Evolutionary conservation across 73 alveolate species (phyloP), one percentile per base, ranked within the genome.

Genomic region (Diophrys appendiculata): DNA sequence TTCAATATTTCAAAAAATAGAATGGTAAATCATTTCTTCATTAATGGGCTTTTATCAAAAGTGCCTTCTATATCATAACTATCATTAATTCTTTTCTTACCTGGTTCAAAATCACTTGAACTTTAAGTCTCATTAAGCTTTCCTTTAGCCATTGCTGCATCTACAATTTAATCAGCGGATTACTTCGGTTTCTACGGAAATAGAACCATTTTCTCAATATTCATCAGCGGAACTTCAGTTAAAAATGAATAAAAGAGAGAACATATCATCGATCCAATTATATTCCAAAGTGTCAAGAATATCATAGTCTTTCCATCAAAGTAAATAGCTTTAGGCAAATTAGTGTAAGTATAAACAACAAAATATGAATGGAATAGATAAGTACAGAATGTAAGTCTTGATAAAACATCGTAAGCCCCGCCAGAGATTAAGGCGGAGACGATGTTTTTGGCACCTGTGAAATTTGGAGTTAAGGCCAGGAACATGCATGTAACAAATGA

Each of bases 201-300:
- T 18, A 74, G 28, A 0, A 54, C 64, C 43, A 77, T 22, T 35
- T 79, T 79, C 56, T 79, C 88, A 0, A 79, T 22, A 27, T 23
- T 70, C 76, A 67, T 14, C 0, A 74, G 28, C 22, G 88, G 88
- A 28, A 71, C 72, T 72, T 79, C 88, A 0, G 52, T 22, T 8
- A 33, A 8, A 1, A 79, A 52, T 0, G 68, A 33, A 35, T 71
- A 56, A 3, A 80, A 64, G 0, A 79, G 31, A 0, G 88, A 34
- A 43, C 5, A 11, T 11, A 18, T 18, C 60, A 43, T 43, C n/a
- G n/a, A 43, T 5, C 5, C 60, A 5, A 43, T 43, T 43, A 18
- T 43, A 43, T 43, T 43, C n/a, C 5, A 43, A 11, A 18, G n/a
- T 43, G 60, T 11, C n/a, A 11, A 43, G 18, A 43, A 43, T 18